phyloP scores from a whole-genome alignment of 2,329 filamentous ascomycete species.

The Fusarium neocosmosporiellum region DNA sequence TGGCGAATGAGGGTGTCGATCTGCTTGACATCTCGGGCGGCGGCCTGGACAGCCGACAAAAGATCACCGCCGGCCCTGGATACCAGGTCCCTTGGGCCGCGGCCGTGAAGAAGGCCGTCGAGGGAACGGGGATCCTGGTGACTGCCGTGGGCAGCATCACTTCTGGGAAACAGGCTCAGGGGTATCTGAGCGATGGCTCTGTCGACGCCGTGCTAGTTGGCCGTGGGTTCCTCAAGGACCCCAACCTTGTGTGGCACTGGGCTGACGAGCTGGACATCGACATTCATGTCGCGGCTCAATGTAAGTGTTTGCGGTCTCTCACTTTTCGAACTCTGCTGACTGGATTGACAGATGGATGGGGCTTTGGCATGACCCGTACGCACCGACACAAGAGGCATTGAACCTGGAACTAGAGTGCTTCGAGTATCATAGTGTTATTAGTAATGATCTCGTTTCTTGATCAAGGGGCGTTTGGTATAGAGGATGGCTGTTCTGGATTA shows the following conservation, averaged over 20 bases:
- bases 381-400: slow-evolving; percentile 39
- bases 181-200: slow-evolving; percentile 55
- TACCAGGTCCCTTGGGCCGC: slow-evolving; percentile 79
- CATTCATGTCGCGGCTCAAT: slow-evolving; percentile 56
- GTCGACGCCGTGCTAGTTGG: slow-evolving; percentile 62
- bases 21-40: slow-evolving; percentile 77
- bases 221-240: slow-evolving; percentile 65
- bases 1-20: slow-evolving; percentile 75
- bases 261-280: slow-evolving; percentile 62
- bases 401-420: neutral
- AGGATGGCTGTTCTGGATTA: neutral
- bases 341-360: slow-evolving; percentile 37
- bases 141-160: slow-evolving; percentile 59
- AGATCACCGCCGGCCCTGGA: slow-evolving; percentile 67
- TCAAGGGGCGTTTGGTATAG: neutral
- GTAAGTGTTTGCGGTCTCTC: slow-evolving; percentile 15
- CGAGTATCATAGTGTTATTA: neutral
- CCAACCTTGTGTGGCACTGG: slow-evolving; percentile 63
- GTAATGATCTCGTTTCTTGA: neutral
- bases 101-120: slow-evolving; percentile 73
- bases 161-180: slow-evolving; percentile 56
- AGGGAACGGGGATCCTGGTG: slow-evolving; percentile 59
- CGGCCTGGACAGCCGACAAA: slow-evolving; percentile 69
- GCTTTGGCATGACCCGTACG: slow-evolving; percentile 40
- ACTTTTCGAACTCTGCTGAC: neutral